Base-by-base conservation (phyloP, 2,329 filamentous ascomycete genomes). In the Paecilomyces sp. region DNA sequence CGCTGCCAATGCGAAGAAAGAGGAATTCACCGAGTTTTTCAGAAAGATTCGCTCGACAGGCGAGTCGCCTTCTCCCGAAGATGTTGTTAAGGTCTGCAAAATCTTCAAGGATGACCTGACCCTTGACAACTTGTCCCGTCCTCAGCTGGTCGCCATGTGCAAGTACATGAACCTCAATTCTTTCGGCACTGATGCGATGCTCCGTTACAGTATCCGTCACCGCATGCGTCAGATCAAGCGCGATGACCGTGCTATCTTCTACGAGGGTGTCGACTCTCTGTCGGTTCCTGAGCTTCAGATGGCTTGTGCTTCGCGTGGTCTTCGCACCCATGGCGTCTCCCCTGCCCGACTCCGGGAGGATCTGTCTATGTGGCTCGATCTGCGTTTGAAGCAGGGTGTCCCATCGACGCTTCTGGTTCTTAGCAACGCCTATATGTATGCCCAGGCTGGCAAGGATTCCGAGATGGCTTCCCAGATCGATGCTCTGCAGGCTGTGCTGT, bases 221-320 rank as follows among this genome's bases (percentile, higher is more conserved):
- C 90, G 93, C 63, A 99, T 99, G 94, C 87, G 93, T 68, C 94
- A 99, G 78, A 97, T 97, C 82, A 99, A 99, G 86, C 88, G 93
- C 64, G 94, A 99, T 71, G 94, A 99, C 78, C 88, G 88, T 66
- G 92, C 92, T 64, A 99, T 99, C 72, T 89, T 87, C 74, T 96
- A 88, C 71, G 94, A 99, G 77, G 92, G 94, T 34, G 88, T 99
- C 31, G 92, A 96, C 62, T 92, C 89, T 58, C 84, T 99, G 57
- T 95, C 92, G n/a, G 92, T 97, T 0, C 84, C 88, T 1, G 94
- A 99, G 76, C 83, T 99, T 54, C 94, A 97, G 80, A 90, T 87
- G 70, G 94, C 94, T 1, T 95, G 91, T 73, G 91, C 91, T 52
- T 92, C 90, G 65, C 91, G 94, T 66, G 94, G 94, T 67, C 89